Evolutionary conservation across 1,139 yeast species (phyloP).

Genomic region (Zygosaccharomyces sapae): DNA sequence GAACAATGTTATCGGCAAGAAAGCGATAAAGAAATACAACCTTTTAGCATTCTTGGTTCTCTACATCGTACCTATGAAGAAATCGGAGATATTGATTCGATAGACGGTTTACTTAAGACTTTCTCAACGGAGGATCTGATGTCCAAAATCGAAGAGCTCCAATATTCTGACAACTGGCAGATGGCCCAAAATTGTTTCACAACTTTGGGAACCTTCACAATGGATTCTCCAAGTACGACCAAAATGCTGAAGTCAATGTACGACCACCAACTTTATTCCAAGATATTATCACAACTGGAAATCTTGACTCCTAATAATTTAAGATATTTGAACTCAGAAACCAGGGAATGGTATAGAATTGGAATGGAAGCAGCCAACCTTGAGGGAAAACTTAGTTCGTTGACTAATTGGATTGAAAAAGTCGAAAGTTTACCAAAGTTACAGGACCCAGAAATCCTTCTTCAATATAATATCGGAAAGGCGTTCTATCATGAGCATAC

Average conservation of each 20-base stretch:
- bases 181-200: conserved; percentile 84
- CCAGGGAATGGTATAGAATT: conserved; percentile 55
- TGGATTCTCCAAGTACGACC: conserved; percentile 29
- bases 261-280: conserved; percentile 56
- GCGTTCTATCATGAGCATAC: conserved; percentile 47
- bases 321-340: conserved; percentile 26
- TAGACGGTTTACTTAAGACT: conserved; percentile 77
- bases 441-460: conserved; percentile 51
- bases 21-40: conserved; percentile 35
- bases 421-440: conserved; percentile 41
- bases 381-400: conserved; percentile 50
- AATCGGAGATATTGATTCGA: conserved; percentile 83
- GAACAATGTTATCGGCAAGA: conserved; percentile 66
- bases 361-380: conserved; percentile 75
- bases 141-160: conserved; percentile 74
- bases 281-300: conserved; percentile 39
- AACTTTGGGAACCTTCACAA: conserved; percentile 50
- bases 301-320: conserved; percentile 18
- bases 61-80: conserved; percentile 79
- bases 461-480: conserved; percentile 63
- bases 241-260: conserved; percentile 51
- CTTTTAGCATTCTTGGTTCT: conserved; percentile 46
- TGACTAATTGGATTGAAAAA: conserved; percentile 54
- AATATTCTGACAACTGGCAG: conserved; percentile 82
- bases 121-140: conserved; percentile 66